Base-by-base conservation (phyloP, 164 flowering plant genomes). In the Liquidambar formosana region DNA sequence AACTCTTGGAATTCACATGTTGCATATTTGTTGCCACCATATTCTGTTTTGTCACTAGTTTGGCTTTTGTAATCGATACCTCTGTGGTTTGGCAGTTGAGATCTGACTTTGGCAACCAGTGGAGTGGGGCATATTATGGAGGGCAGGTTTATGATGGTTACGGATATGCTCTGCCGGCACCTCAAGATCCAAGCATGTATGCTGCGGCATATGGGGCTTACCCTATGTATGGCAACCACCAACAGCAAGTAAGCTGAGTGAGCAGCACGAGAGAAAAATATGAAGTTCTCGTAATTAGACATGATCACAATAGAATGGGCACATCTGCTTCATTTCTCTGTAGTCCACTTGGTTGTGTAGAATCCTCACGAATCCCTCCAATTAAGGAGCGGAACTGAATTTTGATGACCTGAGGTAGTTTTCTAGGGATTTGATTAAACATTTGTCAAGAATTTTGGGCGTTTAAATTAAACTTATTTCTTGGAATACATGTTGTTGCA, bases 211-310 rank as follows among this genome's bases (percentile, higher is more conserved):
- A 93, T 73, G 98, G 91, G 47, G 82, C 89, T 51, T 93, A 93
- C 66, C 93, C 96, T 8, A 51, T 84, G 62, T 89, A 90, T 70
- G 96, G 96, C 22, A 83, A 76, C 74, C 88, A 87, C 75, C 95
- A 92, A 59, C 96, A 93, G 47, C 96, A 93, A 87, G 98, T 91
- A 65, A 93, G 90, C 90, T 91, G 78, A 87, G 27, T 25, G 56
- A 70, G 44, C 61, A 61, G 69, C 66, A 47, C 41, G 44, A 68
- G 61, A 60, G 58, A 21, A 13, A 56, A 26, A 22, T 16, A 38
- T 4, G 21, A 47, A 53, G 73, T 53, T 59, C 48, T 18, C 43
- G 68, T 23, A 65, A 28, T 41, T 47, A 38, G 69, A 44, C 49
- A 25, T 5, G 8, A 63, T 66, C 61, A 43, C 27, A 23, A 48